Conservation (phyloP, 371 early-diverging fungal species). For the Mucor plumbeus region DNA sequence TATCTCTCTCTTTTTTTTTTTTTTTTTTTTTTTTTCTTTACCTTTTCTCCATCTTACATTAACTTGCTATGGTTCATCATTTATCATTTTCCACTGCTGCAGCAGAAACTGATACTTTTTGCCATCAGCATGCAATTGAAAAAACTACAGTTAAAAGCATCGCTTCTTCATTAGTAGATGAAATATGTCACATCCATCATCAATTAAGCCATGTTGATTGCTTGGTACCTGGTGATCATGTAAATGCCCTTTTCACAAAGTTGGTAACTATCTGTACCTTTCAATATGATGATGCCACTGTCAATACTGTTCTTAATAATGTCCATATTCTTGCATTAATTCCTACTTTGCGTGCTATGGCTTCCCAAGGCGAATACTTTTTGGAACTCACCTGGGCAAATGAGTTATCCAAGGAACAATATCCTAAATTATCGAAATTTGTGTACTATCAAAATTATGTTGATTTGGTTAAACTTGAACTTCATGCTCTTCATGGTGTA, state of each 20-base stretch:
- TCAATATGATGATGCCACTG: constrained; percentile 14
- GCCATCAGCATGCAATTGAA: constrained; percentile 7
- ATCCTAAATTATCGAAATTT: constrained; percentile 26
- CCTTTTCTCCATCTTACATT: neutral
- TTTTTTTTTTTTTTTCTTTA: neutral
- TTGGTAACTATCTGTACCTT: constrained; percentile 34
- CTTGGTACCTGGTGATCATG: constrained; percentile 23
- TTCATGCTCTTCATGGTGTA: constrained; percentile 37
- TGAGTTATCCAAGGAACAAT: constrained; percentile 1
- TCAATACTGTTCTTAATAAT: constrained; percentile 20
- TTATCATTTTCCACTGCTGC: neutral
- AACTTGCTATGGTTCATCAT: constrained; percentile 13
- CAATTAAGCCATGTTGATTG: constrained; percentile 3
- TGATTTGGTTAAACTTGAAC: constrained; percentile 41
- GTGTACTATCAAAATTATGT: constrained; percentile 47
- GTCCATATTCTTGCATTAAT: constrained; percentile 15
- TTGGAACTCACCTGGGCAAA: constrained; percentile 36
- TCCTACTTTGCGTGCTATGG: constrained; percentile 27
- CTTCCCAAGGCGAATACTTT: constrained; percentile 37
- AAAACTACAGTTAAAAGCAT: neutral
- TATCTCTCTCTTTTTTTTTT: neutral
- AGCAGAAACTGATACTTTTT: neutral
- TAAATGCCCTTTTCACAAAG: constrained; percentile 38
- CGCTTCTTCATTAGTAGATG: constrained; percentile 19
- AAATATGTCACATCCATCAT: constrained; percentile 29